Evolutionary conservation across 2,329 filamentous ascomycete species (phyloP), one percentile per base, ranked within the genome.

Genomic region (Aspergillus uvarum): DNA sequence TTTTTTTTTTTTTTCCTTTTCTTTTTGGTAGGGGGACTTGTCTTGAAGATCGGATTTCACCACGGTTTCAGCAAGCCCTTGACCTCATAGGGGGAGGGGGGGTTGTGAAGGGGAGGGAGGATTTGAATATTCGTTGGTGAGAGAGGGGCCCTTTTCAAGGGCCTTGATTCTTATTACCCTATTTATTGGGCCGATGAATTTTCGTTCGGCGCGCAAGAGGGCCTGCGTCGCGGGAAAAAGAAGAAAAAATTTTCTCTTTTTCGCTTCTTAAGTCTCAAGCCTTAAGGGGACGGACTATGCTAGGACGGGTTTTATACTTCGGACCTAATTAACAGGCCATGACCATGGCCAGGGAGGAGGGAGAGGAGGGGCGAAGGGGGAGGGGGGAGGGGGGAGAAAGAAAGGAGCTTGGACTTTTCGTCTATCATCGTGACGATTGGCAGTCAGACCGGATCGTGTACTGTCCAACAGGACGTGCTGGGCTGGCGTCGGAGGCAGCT

Each of bases 31-130:
- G 22, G 51, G 26, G 31, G 29, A 22, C 51, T 53, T 29, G 38
- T 54, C 51, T 54, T 54, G 42, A 26, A 35, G 42, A 54, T 47
- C 52, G n/a, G 38, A 54, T 54, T 32, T 54, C 49, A 59, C 50
- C 50, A 58, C 29, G 51, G 51, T 54, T 58, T 59, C 56, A 59
- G 26, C 51, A 35, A 31, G 32, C 49, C 51, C 47, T 56, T 56
- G 38, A 48, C 52, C 24, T 54, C 52, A 48, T 54, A 54, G 52
- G 52, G 42, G 51, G 24, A 16, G 48, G 51, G 35, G 52, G 24
- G 24, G 35, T 32, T 42, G n/a, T 8, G 22, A 32, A 38, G 38
- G 38, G 24, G 26, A 54, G 29, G 29, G 38, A 42, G 14, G 38
- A 8, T 26, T 8, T 26, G 7, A 26, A 8, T 7, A 26, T 26